Conservation (phyloP, 2,329 filamentous ascomycete genomes). For the Ophiostoma perfectum region DNA sequence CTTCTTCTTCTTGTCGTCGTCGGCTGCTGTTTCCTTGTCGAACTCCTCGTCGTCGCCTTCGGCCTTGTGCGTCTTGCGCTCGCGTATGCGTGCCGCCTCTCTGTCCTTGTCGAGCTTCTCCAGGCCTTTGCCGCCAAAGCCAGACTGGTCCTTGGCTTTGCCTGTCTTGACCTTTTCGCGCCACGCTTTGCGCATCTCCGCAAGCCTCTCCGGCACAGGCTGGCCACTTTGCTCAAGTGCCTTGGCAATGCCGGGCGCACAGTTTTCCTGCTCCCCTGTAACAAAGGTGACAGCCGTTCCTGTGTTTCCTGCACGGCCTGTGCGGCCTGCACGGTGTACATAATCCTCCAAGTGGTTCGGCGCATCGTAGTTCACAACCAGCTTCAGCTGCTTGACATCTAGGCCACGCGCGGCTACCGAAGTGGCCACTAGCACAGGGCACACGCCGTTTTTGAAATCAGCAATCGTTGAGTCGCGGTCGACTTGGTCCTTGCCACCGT, state of each 20-base stretch:
- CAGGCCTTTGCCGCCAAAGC: conserved; percentile 91
- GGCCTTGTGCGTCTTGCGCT: conserved; percentile 84
- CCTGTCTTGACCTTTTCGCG: conserved; percentile 87
- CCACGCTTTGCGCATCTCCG: conserved; percentile 65
- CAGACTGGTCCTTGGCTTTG: conserved; percentile 81
- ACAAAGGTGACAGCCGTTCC: conserved; percentile 94
- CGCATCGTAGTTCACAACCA: conserved; percentile 93
- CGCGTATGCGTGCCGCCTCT: conserved; percentile 76
- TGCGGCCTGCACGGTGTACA: conserved; percentile 88
- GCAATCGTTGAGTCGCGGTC: conserved; percentile 88
- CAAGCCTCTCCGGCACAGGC: conserved; percentile 64
- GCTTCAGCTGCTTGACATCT: conserved; percentile 91
- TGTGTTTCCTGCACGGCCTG: conserved; percentile 87
- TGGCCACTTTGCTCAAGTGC: conserved; percentile 90
- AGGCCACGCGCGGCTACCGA: conserved; percentile 92
- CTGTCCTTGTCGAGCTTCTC: conserved; percentile 88
- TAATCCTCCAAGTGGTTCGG: conserved; percentile 96
- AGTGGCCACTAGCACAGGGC: conserved; percentile 87
- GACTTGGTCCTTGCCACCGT: conserved; percentile 88
- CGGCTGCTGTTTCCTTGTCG: conserved; percentile 54
- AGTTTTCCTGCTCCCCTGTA: conserved; percentile 86
- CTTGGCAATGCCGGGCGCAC: conserved; percentile 80
- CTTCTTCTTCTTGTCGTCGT: conserved; percentile 65
- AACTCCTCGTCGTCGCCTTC: conserved; percentile 79
- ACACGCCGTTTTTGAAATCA: conserved; percentile 87